Percentiles rank a stretch among this genome's conserved stretches.
Conservation (phyloP, 331 rosid species). For the Arachis monticola region DNA sequence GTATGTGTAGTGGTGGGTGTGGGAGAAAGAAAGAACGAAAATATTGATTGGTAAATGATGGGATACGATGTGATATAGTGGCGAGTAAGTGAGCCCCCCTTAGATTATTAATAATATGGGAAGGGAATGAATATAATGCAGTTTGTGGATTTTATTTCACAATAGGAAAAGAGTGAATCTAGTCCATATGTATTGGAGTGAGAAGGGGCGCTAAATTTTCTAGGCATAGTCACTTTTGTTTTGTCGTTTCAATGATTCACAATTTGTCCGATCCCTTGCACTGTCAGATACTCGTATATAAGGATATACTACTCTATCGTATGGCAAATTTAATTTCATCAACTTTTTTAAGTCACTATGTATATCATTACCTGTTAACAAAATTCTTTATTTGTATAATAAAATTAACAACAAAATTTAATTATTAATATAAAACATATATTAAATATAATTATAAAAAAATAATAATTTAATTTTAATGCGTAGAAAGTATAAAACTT, state of each 20-base stretch:
- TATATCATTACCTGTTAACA: no score
- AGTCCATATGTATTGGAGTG: slow-evolving; percentile 47
- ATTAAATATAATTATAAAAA: no score
- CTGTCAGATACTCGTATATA: background rate
- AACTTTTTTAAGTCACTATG: no score
- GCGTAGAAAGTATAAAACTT: no score
- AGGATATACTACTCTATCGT: background rate
- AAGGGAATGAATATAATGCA: background rate
- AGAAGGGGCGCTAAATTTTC: slow-evolving; percentile 18
- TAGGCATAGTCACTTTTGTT: slow-evolving; percentile 30
- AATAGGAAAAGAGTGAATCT: slow-evolving; percentile 38
- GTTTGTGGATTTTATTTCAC: slow-evolving; percentile 47
- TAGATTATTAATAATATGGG: slow-evolving; percentile 13
- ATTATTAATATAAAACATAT: no score
- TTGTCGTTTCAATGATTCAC: slow-evolving; percentile 34
- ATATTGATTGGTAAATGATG: background rate
- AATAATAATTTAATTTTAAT: no score
- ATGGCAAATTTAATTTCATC: no score
- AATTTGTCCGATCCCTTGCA: background rate
- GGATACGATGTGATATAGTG: slow-evolving; percentile 18
- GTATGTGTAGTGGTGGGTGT: background rate
- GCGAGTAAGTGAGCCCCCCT: slow-evolving; percentile 5
- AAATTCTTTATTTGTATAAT: no score
- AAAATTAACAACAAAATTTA: no score
- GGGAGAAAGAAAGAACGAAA: background rate